These are phyloP conservation scores for Cryphonectria carpinicola DNA, from an alignment of 2,329 filamentous ascomycete species.

Conservation along the genomic window DNA sequence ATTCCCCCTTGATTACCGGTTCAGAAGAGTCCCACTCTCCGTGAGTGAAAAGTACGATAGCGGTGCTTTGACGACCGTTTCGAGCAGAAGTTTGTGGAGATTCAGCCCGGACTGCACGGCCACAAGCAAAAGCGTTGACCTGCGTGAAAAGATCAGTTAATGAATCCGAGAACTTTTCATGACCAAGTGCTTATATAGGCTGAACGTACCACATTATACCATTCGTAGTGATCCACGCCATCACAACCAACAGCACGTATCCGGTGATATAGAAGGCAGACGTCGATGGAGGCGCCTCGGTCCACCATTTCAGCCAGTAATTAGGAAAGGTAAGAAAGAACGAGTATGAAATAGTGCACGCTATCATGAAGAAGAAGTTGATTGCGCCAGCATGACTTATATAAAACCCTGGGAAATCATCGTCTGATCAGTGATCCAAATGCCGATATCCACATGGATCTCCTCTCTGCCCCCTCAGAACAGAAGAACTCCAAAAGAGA, in stretches of 20 bases:
- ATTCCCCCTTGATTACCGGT: slow-evolving; percentile 38
- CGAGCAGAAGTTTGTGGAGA: slow-evolving; percentile 40
- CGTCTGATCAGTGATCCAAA: slow-evolving; percentile 32
- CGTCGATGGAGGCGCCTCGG: slow-evolving; percentile 34
- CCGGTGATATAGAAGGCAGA: slow-evolving; percentile 41
- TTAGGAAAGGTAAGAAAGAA: slow-evolving; percentile 44
- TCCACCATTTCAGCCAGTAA: slow-evolving; percentile 47
- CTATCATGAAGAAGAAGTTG: slow-evolving; percentile 36
- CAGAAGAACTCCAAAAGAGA: slow-evolving; percentile 27
- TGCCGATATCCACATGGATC: not conserved
- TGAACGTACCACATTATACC: slow-evolving; percentile 35
- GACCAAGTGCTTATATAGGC: not conserved
- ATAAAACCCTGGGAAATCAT: slow-evolving; percentile 42
- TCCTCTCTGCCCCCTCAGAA: not conserved
- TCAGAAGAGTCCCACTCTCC: slow-evolving; percentile 46
- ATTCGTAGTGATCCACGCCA: slow-evolving; percentile 44
- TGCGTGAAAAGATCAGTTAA: slow-evolving; percentile 29
- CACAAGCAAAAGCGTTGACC: slow-evolving; percentile 40
- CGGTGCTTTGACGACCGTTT: slow-evolving; percentile 42
- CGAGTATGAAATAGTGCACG: slow-evolving; percentile 34
- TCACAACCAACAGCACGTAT: slow-evolving; percentile 39
- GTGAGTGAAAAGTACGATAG: slow-evolving; percentile 45
- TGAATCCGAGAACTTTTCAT: no score
- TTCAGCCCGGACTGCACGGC: slow-evolving; percentile 42
- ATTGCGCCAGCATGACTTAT: slow-evolving; percentile 40